Evolutionary conservation across 2,329 filamentous ascomycete genomes (phyloP), one percentile per base, ranked within the genome.

Genomic region (Pseudogymnoascus sp.): DNA sequence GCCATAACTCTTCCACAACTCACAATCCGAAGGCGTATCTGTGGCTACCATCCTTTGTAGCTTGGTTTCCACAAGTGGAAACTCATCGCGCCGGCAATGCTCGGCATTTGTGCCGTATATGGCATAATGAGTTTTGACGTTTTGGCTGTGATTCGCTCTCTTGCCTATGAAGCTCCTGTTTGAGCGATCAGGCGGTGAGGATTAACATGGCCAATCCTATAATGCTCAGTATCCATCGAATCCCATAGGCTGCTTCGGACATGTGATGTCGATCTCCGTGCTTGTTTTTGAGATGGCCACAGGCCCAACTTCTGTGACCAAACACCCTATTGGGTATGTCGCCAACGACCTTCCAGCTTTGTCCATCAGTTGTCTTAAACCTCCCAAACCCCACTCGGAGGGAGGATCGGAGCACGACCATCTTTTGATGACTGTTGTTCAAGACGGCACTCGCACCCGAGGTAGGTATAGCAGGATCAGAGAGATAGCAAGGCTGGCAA

Each of bases 221-320:
- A 57, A 57, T 33, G n/a, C 50, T 33, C 28, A 21, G 33, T 57
- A 33, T 21, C 50, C 50, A 21, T 35, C 28, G 50, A 57, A 57
- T 57, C 50, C 11, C 50, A 57, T 57, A 35, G 50, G 50, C 50
- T 57, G 23, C 26, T 53, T 53, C 23, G n/a, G 47, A n/a, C 50
- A 57, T 57, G 50, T 57, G 50, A 57, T 57, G 50, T 57, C 50
- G 50, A 57, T 57, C 50, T 28, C 28, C 31, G 50, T 57, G 28
- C 50, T 57, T 57, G 50, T 57, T 57, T 53, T 19, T 19, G 28
- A 57, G 50, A 19, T 57, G 26, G n/a, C 50, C 50, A 57, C 50
- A 57, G 11, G 26, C 28, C 50, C 10, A 57, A 19, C 26, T 31
- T 19, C n/a, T 57, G 28, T 33, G n/a, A 57, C 50, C 28, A 57